A percentile compares a stretch with the other conserved stretches of the same genome.
phyloP scores from a whole-genome alignment of 345 rosid genomes.

The Rhizophora mangle region DNA sequence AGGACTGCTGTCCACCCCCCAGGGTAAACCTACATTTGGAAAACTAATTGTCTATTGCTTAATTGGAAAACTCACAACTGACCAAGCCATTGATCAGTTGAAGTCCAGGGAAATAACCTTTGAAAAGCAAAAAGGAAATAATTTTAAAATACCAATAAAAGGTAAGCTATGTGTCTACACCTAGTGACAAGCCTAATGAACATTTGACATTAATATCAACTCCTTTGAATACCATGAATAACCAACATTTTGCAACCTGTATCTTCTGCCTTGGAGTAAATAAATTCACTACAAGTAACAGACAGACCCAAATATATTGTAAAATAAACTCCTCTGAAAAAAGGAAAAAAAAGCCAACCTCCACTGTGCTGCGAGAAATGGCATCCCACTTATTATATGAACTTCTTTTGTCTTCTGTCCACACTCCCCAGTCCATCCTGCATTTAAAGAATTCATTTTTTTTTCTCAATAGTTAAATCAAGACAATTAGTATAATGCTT shows the following conservation, averaged over 20 bases:
- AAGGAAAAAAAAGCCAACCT: constrained; percentile 25
- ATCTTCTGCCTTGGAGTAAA: too few species aligned
- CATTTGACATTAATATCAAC: too few species aligned
- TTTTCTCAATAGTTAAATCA: background rate
- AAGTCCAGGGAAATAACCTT: background rate
- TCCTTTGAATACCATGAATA: too few species aligned
- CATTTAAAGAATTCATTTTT: constrained; percentile 12
- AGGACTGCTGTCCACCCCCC: background rate
- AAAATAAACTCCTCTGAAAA: background rate
- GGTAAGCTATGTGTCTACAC: too few species aligned
- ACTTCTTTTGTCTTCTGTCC: constrained; percentile 68
- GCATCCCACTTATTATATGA: constrained; percentile 74
- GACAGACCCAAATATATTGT: background rate
- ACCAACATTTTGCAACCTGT: too few species aligned
- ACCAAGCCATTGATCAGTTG: background rate
- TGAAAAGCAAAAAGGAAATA: too few species aligned
- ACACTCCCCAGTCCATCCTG: constrained; percentile 88
- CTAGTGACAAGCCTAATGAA: too few species aligned
- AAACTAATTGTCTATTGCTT: background rate
- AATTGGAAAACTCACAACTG: background rate
- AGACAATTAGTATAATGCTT: background rate
- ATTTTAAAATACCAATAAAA: too few species aligned
- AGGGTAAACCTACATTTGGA: background rate
- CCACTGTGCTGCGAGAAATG: constrained; percentile 53
- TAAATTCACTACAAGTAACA: background rate